phyloP scores from a whole-genome alignment of 2,329 filamentous ascomycete genomes.

The Cladorrhinum sp. region DNA sequence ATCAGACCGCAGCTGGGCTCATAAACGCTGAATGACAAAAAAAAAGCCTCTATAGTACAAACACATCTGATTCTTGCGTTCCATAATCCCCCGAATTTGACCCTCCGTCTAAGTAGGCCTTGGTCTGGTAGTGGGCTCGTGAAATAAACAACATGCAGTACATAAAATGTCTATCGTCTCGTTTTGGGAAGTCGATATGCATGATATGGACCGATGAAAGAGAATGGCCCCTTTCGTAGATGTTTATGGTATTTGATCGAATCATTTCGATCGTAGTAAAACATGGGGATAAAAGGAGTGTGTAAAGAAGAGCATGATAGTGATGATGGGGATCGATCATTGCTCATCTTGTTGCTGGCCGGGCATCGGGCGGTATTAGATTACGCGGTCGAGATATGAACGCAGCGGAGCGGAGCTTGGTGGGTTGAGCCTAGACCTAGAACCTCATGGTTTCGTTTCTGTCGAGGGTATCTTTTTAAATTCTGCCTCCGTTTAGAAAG shows the following conservation, averaged over 20 bases:
- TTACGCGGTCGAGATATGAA: slow-evolving; percentile 17
- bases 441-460: slow-evolving; percentile 10
- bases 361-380: slow-evolving; percentile 18
- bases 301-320: slow-evolving; percentile 2
- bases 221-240: slow-evolving; percentile 5
- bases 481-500: slow-evolving; percentile 52
- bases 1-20: neutral
- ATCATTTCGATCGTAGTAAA: slow-evolving; percentile 12
- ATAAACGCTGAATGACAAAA: neutral
- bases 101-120: neutral
- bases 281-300: slow-evolving; percentile 8
- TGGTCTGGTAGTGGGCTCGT: neutral
- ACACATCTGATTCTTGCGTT: neutral
- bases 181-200: slow-evolving; percentile 18
- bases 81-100: neutral
- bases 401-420: slow-evolving; percentile 19
- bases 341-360: slow-evolving; percentile 5
- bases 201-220: slow-evolving; percentile 17
- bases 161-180: slow-evolving; percentile 19
- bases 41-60: neutral
- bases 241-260: slow-evolving; percentile 7
- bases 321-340: neutral
- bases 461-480: neutral
- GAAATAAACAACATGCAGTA: neutral
- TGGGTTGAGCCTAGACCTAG: slow-evolving; percentile 1